A percentile compares a stretch with the other conserved stretches of the same genome.
Conservation (phyloP, 805 yeast species). For the Zygosaccharomyces siamensis region DNA sequence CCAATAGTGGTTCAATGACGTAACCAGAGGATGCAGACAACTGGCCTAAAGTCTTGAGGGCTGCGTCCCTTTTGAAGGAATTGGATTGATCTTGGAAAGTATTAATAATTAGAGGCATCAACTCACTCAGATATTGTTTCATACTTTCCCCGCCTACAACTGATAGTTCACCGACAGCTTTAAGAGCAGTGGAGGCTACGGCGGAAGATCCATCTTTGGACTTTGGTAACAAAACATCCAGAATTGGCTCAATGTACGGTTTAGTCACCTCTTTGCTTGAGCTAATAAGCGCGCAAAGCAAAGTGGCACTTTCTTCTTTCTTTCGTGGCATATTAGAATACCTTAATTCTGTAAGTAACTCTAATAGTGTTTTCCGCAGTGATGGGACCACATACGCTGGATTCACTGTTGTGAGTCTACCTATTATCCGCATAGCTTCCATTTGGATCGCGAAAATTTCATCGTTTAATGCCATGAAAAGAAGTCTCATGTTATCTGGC, state of each 20-base stretch:
- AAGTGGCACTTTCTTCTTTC: conserved; percentile 80
- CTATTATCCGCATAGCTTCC: conserved; percentile 72
- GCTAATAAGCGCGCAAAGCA: conserved; percentile 67
- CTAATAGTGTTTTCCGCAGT: conserved; percentile 77
- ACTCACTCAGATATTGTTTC: conserved; percentile 59
- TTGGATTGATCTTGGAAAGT: conserved; percentile 91
- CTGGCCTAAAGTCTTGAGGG: conserved; percentile 82
- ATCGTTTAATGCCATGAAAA: conserved; percentile 88
- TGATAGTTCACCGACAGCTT: conserved; percentile 84
- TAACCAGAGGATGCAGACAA: conserved; percentile 88
- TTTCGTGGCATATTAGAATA: conserved; percentile 70
- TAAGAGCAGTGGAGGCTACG: conserved; percentile 80
- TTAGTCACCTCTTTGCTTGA: conserved; percentile 78
- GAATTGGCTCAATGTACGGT: conserved; percentile 89
- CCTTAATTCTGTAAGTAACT: conserved; percentile 77
- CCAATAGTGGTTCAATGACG: conserved; percentile 87
- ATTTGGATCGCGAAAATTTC: conserved; percentile 80
- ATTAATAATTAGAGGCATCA: conserved; percentile 84
- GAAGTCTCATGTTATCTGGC: conserved; percentile 78
- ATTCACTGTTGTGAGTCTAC: conserved; percentile 76
- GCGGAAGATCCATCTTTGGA: conserved; percentile 68
- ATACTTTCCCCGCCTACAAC: conserved; percentile 85
- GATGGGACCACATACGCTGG: conserved; percentile 97
- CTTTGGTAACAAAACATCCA: conserved; percentile 74
- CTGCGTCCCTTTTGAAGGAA: conserved; percentile 83